These are phyloP conservation scores for grape (Vitis vinifera) DNA, from an alignment of 164 flowering plant species.

Conservation along the genomic window ASM3070453v1 NC_081814.1:4552001-4552500, in stretches of 20 bases:
- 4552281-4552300: constrained; percentile 7
- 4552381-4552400: constrained; percentile 23
- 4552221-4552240: background rate
- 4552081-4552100: constrained; percentile 18
- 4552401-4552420: constrained; percentile 15
- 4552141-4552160: constrained; percentile 1
- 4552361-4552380: constrained; percentile 14
- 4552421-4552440: constrained; percentile 1
- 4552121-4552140: background rate
- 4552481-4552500: background rate
- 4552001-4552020: constrained; percentile 28
- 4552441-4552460: background rate
- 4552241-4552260: background rate
- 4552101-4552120: constrained; percentile 22
- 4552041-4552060: constrained; percentile 4
- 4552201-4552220: constrained; percentile 13
- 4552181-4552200: constrained; percentile 4
- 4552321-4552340: constrained; percentile 20
- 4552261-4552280: constrained; percentile 5
- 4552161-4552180: constrained; percentile 23
- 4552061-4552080: constrained; percentile 27
- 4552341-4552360: constrained; percentile 20
- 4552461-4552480: constrained; percentile 5
- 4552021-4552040: constrained; percentile 29
- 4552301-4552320: constrained; percentile 23